Base-by-base conservation (phyloP, 176 grass and related monocot species). In the Bromus sterilis region DNA sequence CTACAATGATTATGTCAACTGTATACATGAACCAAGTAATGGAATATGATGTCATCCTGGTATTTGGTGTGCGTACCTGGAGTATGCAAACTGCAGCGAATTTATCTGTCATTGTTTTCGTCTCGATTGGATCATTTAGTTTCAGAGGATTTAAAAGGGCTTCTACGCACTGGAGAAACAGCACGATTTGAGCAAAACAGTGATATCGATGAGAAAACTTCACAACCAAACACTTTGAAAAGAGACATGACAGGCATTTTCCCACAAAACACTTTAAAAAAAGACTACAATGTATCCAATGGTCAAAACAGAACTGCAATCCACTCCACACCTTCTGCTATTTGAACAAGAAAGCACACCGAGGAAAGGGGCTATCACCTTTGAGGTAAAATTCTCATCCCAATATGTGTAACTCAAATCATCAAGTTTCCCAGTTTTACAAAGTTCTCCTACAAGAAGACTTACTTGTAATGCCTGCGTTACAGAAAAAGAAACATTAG, bases 361-460 rank as follows among this genome's bases (percentile, higher is more conserved):
- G 3, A 77, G n/a, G 21, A 67, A 76, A 79, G 1, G 32, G 5
- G 49, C 15, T 20, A 25, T 77, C 85, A 98, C 92, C 92, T 89
- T 94, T 67, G 94, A 91, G 32, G 90, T 97, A 78, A 92, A 97
- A 86, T 92, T 97, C 89, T 93, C 95, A 75, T 94, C 89, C 95
- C 95, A 98, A 75, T 94, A 94, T 78, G 92, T 89, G 82, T 93
- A 98, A 43, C 69, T 79, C 75, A 89, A 21, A 67, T 70, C 84
- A 78, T 91, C 88, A 68, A 98, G 88, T 75, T 74, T 90, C 66
- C 84, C 79, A 61, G 95, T 94, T 83, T 93, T 85, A 46, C 65
- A 77, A 85, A 98, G 88, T 30, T 98, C 86, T 80, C 91, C 81
- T 44, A 90, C 80, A 69, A 98, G 91, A 84, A 93, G 94, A 64